A percentile compares a stretch with the other conserved stretches of the same genome.
Evolutionary conservation across 2,329 filamentous ascomycete genomes (phyloP).

Genomic region (Corinectria fuckeliana): DNA sequence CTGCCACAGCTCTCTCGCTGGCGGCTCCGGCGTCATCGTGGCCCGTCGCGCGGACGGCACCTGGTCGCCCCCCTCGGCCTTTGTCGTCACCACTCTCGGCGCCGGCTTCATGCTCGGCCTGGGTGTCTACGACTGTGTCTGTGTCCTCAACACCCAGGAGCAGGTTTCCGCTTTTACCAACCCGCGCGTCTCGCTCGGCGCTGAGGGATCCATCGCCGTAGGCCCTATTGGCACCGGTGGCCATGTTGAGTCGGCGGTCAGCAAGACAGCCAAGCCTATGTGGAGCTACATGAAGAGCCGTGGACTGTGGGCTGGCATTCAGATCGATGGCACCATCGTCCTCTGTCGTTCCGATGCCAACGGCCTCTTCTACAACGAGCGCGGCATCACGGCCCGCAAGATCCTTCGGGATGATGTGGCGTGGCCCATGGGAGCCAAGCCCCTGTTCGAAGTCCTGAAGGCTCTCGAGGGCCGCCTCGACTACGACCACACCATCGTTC

Average conservation of each 20-base stretch:
- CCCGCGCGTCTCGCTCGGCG: slow-evolving; percentile 70
- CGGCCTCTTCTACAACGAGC: slow-evolving; percentile 75
- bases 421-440: slow-evolving; percentile 48
- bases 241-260: slow-evolving; percentile 52
- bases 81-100: slow-evolving; percentile 73
- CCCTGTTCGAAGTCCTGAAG: slow-evolving; percentile 48
- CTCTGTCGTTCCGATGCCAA: slow-evolving; percentile 81
- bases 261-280: slow-evolving; percentile 60
- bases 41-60: slow-evolving; percentile 62
- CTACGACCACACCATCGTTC: slow-evolving; percentile 36
- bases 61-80: slow-evolving; percentile 77
- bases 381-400: slow-evolving; percentile 44
- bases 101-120: slow-evolving; percentile 75
- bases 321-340: slow-evolving; percentile 81
- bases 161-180: slow-evolving; percentile 73
- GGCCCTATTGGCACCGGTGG: slow-evolving; percentile 66
- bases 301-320: slow-evolving; percentile 79
- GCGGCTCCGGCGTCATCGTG: slow-evolving; percentile 65
- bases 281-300: slow-evolving; percentile 85
- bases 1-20: slow-evolving; percentile 61
- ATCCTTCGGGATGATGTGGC: slow-evolving; percentile 48
- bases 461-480: slow-evolving; percentile 44
- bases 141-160: slow-evolving; percentile 73
- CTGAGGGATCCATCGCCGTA: slow-evolving; percentile 72
- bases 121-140: slow-evolving; percentile 79